These are phyloP conservation scores for Capsicum rhomboideum DNA, from an alignment of 257 asterid genomes.

Conservation along the genomic window DNA sequence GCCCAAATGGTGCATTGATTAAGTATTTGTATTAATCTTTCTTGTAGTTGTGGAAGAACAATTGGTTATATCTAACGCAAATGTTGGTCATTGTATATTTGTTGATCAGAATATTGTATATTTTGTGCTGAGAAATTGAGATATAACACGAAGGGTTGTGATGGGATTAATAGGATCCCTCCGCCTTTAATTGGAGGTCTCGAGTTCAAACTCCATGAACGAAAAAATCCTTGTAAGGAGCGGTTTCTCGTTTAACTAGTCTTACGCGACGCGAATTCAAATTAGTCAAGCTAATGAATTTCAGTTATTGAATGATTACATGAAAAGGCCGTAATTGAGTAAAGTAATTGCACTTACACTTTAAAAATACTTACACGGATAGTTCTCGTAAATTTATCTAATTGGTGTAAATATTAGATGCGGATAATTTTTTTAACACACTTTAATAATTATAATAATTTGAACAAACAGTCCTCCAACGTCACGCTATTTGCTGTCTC, in stretches of 20 bases:
- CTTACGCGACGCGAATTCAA: neutral
- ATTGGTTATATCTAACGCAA: neutral
- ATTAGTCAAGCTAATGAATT: neutral
- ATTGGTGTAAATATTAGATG: no score
- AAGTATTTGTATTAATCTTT: neutral
- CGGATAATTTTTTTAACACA: no score
- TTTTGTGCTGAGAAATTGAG: neutral
- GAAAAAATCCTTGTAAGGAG: neutral
- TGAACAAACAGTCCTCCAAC: neutral
- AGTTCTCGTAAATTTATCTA: no score
- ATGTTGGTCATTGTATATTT: neutral
- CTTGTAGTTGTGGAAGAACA: neutral
- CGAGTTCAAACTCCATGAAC: neutral
- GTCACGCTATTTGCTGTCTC: neutral
- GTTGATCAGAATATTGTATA: neutral
- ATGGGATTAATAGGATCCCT: neutral
- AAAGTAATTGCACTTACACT: neutral
- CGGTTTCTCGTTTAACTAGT: neutral
- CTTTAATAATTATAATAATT: neutral
- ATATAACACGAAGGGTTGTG: neutral
- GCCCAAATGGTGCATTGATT: neutral
- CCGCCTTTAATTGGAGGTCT: rapidly evolving
- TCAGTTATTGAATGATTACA: neutral
- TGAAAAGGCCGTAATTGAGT: neutral
- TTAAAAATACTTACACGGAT: neutral